phyloP scores from a whole-genome alignment of 2,329 filamentous ascomycete genomes.

The Xylaria sp. region DNA sequence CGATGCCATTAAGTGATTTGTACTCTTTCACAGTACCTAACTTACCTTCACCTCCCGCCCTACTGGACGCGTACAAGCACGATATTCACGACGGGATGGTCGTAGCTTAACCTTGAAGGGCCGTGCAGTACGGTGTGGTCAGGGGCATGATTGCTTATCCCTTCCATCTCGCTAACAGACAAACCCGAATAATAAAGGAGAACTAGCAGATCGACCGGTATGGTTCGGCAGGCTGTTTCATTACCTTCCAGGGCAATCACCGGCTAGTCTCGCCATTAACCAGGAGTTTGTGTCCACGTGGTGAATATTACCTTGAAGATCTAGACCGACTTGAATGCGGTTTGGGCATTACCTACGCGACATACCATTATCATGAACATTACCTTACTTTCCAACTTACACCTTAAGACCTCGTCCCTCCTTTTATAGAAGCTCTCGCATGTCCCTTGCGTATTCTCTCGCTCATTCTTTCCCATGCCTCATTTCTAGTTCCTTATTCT shows the following conservation, averaged over 20 bases:
- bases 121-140: constrained; percentile 11
- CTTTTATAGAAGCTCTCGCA: neutral
- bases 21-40: neutral
- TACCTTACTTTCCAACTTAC: neutral
- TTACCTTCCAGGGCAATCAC: neutral
- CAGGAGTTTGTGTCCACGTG: neutral
- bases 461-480: constrained; percentile 6
- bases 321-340: neutral
- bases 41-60: neutral
- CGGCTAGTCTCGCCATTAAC: neutral
- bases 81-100: neutral
- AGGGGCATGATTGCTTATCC: constrained; percentile 20
- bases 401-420: neutral
- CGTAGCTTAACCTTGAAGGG: neutral
- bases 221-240: neutral
- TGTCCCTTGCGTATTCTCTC: constrained; percentile 7
- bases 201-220: too few relatives aligned
- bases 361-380: neutral
- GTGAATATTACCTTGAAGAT: neutral
- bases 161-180: neutral
- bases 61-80: neutral
- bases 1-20: neutral
- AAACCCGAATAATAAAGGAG: neutral
- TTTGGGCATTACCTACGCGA: constrained; percentile 7
- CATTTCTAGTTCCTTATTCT: neutral